Evolutionary conservation across 225 moss, liverwort and hornwort species (phyloP), one percentile per base, ranked within the genome.

Genomic region (Antitrichia curtipendula): DNA sequence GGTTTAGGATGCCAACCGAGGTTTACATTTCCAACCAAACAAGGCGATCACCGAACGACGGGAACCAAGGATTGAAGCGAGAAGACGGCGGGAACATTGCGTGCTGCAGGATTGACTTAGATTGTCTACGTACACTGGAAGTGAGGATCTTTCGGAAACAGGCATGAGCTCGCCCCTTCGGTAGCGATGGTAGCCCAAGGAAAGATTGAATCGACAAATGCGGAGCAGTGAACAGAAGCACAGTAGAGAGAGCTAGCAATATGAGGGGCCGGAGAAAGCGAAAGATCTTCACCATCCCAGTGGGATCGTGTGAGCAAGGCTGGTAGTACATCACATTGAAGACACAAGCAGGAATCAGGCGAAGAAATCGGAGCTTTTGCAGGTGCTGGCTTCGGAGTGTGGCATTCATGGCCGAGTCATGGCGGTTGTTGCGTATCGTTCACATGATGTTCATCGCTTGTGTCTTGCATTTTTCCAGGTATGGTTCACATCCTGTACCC

Each of bases 221-320:
- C 88, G 88, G 83, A 83, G 62, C 59, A 68, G 74, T 83, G 83
- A 89, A n/a, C 77, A 58, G 65, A 82, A 82, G 70, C 28, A 8
- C 23, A 61, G 28, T 80, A 84, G 82, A 80, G 82, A 45, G 73
- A 77, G 84, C 15, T 57, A 63, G 49, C 92, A 93, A 85, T 36
- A 93, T 93, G 93, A 93, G 93, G 89, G 93, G 90, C 84, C 90
- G 92, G 86, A 92, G 93, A 78, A 93, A 90, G 78, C 89, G 92
- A 85, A 93, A 90, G 86, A 92, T 86, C 76, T 80, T 32, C 75
- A 62, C 71, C 75, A 32, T 65, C 23, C 80, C 29, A 47, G 32
- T 56, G 52, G 70, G 86, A 84, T 88, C 78, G 24, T 80, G 72
- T n/a, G 87, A 88, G 59, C 81, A 68, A 70, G 50, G 41, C 49